These are phyloP conservation scores for Arthrobotrys pseudoclavata DNA, from an alignment of 2,329 filamentous ascomycete genomes.

Conservation along the genomic window DNA sequence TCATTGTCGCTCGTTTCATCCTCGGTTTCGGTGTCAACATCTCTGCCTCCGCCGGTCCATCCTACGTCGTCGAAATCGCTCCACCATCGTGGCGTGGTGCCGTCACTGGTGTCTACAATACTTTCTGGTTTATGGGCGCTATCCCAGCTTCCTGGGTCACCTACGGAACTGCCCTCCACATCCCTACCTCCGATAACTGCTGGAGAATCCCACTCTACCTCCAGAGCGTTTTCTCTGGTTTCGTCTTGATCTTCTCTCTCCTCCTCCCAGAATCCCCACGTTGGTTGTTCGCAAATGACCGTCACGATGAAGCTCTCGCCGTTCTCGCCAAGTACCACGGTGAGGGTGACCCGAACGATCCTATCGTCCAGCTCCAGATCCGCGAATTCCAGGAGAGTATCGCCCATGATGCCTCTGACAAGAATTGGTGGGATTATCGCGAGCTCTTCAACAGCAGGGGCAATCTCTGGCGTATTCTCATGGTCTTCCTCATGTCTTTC, in stretches of 20 bases:
- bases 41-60: conserved; percentile 68
- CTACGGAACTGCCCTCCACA: conserved; percentile 69
- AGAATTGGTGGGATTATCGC: conserved; percentile 70
- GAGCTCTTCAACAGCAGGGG: conserved; percentile 71
- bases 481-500: conserved; percentile 70
- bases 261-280: conserved; percentile 67
- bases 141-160: conserved; percentile 69
- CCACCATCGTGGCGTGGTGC: conserved; percentile 70
- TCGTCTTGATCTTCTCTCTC: conserved; percentile 67
- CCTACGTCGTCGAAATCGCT: conserved; percentile 68
- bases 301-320: conserved; percentile 68
- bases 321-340: conserved; percentile 67
- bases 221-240: conserved; percentile 70
- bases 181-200: conserved; percentile 67
- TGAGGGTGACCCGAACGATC: conserved; percentile 69
- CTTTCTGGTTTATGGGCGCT: conserved; percentile 68
- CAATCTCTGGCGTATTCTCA: conserved; percentile 71
- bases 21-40: conserved; percentile 73
- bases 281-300: conserved; percentile 68
- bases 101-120: conserved; percentile 69
- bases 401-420: conserved; percentile 69
- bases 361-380: conserved; percentile 70
- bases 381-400: conserved; percentile 69
- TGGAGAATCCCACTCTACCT: conserved; percentile 71
- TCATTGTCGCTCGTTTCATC: conserved; percentile 73